Evolutionary conservation across 75 land plant genomes (phyloP).

Genomic region (Adiantum capillusveneris): DNA sequence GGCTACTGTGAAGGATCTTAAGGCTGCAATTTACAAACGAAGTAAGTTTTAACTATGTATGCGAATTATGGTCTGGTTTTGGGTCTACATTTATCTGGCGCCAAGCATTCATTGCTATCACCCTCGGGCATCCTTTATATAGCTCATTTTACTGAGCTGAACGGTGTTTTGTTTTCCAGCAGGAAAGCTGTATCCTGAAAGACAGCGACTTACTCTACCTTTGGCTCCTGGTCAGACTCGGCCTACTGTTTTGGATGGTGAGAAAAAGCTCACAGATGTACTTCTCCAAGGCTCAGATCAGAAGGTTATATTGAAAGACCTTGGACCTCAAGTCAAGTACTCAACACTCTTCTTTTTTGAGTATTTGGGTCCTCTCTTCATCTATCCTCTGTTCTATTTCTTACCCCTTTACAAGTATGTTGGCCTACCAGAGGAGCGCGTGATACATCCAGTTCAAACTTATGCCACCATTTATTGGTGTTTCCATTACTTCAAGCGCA

Average conservation of each 20-base stretch:
- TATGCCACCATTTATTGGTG: slow-evolving; percentile 93
- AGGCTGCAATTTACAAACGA: slow-evolving; percentile 54
- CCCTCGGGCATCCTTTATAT: background rate
- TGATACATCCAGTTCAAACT: slow-evolving; percentile 73
- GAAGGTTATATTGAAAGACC: slow-evolving; percentile 78
- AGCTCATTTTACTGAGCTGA: background rate
- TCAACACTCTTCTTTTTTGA: slow-evolving; percentile 86
- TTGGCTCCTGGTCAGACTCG: slow-evolving; percentile 51
- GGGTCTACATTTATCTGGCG: background rate
- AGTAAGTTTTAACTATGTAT: slow-evolving; percentile 52
- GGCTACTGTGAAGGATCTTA: slow-evolving; percentile 83
- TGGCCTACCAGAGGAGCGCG: slow-evolving; percentile 51
- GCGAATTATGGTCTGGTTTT: background rate
- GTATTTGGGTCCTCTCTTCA: slow-evolving; percentile 76
- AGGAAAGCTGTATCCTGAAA: slow-evolving; percentile 68
- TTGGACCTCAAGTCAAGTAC: slow-evolving; percentile 84
- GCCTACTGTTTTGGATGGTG: slow-evolving; percentile 51
- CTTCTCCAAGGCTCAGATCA: slow-evolving; percentile 21
- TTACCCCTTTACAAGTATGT: slow-evolving; percentile 75
- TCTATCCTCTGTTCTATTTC: slow-evolving; percentile 87
- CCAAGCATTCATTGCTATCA: background rate
- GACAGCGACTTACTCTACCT: slow-evolving; percentile 85
- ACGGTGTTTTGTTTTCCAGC: slow-evolving; percentile 37
- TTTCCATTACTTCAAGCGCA: slow-evolving; percentile 86
- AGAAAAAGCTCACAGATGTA: slow-evolving; percentile 55